These are phyloP conservation scores for Posidonia australis DNA, from an alignment of 106 monocot species.

Conservation along the genomic window DNA sequence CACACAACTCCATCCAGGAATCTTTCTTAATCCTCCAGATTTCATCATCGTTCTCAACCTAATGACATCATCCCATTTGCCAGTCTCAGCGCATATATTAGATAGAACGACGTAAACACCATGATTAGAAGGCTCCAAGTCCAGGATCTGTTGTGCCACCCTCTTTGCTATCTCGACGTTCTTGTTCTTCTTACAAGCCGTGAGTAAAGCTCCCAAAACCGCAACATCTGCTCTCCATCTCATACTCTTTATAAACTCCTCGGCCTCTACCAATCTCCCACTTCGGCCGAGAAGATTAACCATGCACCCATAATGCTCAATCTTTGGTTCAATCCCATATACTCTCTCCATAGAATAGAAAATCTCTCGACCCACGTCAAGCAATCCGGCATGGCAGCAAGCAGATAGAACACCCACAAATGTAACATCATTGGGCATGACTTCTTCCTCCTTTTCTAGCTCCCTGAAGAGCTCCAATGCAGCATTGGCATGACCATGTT, in stretches of 20 bases:
- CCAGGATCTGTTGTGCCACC: constrained; percentile 46
- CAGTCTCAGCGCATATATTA: constrained; percentile 66
- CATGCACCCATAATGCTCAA: constrained; percentile 70
- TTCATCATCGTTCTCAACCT: constrained; percentile 56
- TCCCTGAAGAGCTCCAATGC: constrained; percentile 38
- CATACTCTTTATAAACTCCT: constrained; percentile 51
- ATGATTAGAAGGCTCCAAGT: constrained; percentile 53
- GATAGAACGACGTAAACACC: constrained; percentile 63
- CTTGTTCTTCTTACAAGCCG: constrained; percentile 45
- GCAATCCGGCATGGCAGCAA: constrained; percentile 46
- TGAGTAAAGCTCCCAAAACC: constrained; percentile 60
- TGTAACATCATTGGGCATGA: constrained; percentile 45
- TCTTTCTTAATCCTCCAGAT: constrained; percentile 41
- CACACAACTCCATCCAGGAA: constrained; percentile 61
- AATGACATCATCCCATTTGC: constrained; percentile 61
- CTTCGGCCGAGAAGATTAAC: constrained; percentile 72
- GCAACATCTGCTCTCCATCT: constrained; percentile 44
- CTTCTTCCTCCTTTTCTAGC: constrained; percentile 16
- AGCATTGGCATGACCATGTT: constrained; percentile 35
- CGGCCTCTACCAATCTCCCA: constrained; percentile 50
- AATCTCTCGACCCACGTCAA: constrained; percentile 36
- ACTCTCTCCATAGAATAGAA: constrained; percentile 35
- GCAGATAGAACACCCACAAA: constrained; percentile 64
- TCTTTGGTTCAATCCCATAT: constrained; percentile 33
- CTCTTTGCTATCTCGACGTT: constrained; percentile 61